Evolutionary conservation across 129 eudicot genomes (phyloP).

Genomic region (Centrapalus pauciflorus): DNA sequence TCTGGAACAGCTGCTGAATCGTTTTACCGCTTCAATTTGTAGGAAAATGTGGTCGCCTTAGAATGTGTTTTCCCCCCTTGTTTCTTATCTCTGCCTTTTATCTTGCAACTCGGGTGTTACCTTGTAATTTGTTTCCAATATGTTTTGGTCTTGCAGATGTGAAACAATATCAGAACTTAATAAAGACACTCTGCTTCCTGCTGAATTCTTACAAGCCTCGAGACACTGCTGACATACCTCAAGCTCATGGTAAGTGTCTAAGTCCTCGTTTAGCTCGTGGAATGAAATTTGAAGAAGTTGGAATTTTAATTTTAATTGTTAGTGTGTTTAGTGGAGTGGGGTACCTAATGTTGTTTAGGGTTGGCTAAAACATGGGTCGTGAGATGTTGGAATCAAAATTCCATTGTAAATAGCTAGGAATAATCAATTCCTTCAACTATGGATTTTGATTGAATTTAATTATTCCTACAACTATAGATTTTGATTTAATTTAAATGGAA

Average conservation of each 20-base stretch:
- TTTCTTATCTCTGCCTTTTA: not conserved
- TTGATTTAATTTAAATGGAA: no score
- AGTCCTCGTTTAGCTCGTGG: no score
- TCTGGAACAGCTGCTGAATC: not conserved
- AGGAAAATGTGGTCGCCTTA: not conserved
- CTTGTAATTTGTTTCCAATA: not conserved
- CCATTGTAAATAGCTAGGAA: no score
- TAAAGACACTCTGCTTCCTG: slow-evolving; percentile 75
- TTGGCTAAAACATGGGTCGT: no score
- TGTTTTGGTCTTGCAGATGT: slow-evolving; percentile 56
- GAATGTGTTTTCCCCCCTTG: not conserved
- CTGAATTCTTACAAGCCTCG: slow-evolving; percentile 53
- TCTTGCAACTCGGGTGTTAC: not conserved
- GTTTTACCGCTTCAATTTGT: not conserved
- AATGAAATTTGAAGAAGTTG: no score
- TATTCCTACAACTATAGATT: no score
- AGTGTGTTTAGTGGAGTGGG: no score
- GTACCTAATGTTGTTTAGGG: no score
- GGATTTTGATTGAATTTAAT: no score
- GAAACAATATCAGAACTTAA: slow-evolving; percentile 76
- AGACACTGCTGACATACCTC: slow-evolving; percentile 25
- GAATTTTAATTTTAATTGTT: no score
- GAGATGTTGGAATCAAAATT: no score
- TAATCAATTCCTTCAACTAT: no score
- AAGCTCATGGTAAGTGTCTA: slow-evolving; percentile 16